Base-by-base conservation (phyloP, 2,329 filamentous ascomycete genomes). In the Emericellopsis atlantica region DNA sequence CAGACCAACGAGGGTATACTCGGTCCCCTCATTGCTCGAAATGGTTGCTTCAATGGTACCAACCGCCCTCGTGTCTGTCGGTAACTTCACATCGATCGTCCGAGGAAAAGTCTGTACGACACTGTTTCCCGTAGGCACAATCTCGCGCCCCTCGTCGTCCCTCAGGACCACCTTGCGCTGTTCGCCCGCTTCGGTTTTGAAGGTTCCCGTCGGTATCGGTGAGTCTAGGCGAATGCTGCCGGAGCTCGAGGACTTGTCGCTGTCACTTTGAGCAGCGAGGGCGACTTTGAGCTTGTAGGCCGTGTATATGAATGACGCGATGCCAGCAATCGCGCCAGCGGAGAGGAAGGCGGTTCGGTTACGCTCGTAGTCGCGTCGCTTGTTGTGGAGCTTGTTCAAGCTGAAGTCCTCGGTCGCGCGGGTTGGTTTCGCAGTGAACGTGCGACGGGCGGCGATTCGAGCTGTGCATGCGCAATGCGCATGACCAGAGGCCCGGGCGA, bases 1-100 rank as follows among this genome's bases (percentile, higher is more conserved):
- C 5, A 95, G 65, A 0, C 92, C 92, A 6, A 96, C 74, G 0
- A 96, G 72, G 18, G 87, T 89, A 59, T 95, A 96, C 52, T 95
- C 83, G 52, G 59, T 75, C 46, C 60, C 70, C 44, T 64, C 54
- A 38, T 64, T 59, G 40, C 66, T 48, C 14, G 49, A 51, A 42
- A 62, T 48, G 36, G 61, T 61, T n/a, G 58, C 54, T 8, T 58
- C 55, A 37, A 60, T 57, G n/a, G 62, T 60, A 12, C 58, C 48
- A 8, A 44, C 42, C 12, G 41, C 18, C n/a, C 41, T 55, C 41
- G 51, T 48, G 3, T 54, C 44, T 6, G 50, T 36, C 11, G 55
- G 47, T 6, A 67, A 58, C 9, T 79, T 74, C 2, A 94, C 61
- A 14, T 71, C 66, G 42, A 94, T 74, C 3, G 72, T 79, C 42